These are phyloP conservation scores for Gossypium australe DNA, from an alignment of 345 rosid species.

Conservation along the genomic window DNA sequence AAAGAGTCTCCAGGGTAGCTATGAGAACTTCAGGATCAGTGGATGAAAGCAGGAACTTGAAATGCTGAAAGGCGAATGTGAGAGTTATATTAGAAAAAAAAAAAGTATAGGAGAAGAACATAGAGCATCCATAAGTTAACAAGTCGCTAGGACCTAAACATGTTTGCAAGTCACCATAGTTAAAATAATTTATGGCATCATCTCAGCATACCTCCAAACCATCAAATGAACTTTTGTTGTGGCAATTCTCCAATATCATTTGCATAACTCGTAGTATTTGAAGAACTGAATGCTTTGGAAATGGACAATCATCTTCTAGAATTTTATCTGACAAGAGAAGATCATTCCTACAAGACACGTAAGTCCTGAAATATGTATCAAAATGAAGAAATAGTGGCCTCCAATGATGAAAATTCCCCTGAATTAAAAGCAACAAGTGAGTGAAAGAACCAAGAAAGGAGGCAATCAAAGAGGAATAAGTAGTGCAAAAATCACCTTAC, in stretches of 20 bases:
- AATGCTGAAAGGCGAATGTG: slow-evolving; percentile 51
- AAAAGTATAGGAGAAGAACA: neutral
- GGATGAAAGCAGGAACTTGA: slow-evolving; percentile 84
- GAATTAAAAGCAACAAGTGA: slow-evolving; percentile 27
- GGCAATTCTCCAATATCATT: slow-evolving; percentile 83
- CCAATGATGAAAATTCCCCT: slow-evolving; percentile 99
- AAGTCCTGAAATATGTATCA: slow-evolving; percentile 83
- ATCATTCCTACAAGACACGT: slow-evolving; percentile 74
- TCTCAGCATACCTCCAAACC: slow-evolving; percentile 69
- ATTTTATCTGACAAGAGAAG: slow-evolving; percentile 67
- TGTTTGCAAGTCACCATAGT: neutral
- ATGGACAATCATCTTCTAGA: slow-evolving; percentile 58
- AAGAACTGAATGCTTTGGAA: slow-evolving; percentile 78
- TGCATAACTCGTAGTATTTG: slow-evolving; percentile 91
- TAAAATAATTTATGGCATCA: slow-evolving; percentile 2
- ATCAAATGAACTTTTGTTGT: slow-evolving; percentile 83
- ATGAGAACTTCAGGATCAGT: slow-evolving; percentile 92
- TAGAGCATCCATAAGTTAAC: neutral
- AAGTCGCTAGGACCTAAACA: slow-evolving; percentile 22
- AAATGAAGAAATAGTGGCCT: slow-evolving; percentile 89
- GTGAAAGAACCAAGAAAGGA: slow-evolving; percentile 12
- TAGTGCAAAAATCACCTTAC: slow-evolving; percentile 46
- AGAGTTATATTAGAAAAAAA: slow-evolving; percentile 13
- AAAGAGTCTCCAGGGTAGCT: slow-evolving; percentile 81
- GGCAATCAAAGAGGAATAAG: neutral